Percentiles rank a stretch among this genome's conserved stretches.
phyloP scores from a whole-genome alignment of 257 asterid genomes.

The Jasminum sambac region DNA sequence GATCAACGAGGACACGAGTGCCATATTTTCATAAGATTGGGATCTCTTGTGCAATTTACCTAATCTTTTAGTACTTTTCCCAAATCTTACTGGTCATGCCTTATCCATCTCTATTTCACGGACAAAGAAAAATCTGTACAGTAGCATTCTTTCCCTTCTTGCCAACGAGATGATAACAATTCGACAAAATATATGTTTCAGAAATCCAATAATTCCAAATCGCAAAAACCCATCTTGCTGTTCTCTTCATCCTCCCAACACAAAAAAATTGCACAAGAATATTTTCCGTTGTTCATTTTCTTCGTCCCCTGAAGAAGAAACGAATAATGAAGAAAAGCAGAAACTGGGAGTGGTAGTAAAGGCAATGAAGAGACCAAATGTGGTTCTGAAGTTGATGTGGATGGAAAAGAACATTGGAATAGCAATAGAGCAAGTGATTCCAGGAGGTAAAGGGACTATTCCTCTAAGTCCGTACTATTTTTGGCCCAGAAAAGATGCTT shows the following conservation, averaged over 20 bases:
- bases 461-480: not conserved
- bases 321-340: not conserved
- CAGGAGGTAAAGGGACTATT: not conserved
- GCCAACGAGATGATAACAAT: not conserved
- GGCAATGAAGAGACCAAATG: not conserved
- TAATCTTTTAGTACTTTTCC: too few species aligned
- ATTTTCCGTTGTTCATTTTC: not conserved
- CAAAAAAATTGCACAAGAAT: not conserved
- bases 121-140: too few species aligned
- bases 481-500: constrained; percentile 3
- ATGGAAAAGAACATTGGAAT: constrained; percentile 2
- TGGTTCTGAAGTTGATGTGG: not conserved
- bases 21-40: too few species aligned
- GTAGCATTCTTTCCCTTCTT: not conserved
- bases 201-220: not conserved
- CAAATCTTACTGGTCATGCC: too few species aligned
- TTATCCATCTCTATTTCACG: not conserved
- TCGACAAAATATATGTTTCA: not conserved
- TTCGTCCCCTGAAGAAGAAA: not conserved
- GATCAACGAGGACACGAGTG: too few species aligned
- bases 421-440: constrained; percentile 1
- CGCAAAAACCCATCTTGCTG: not conserved
- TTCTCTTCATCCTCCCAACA: not conserved
- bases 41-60: too few species aligned
- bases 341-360: not conserved